Evolutionary conservation across 2,329 filamentous ascomycete species (phyloP).

Genomic region (Colletotrichum cordylinicola): DNA sequence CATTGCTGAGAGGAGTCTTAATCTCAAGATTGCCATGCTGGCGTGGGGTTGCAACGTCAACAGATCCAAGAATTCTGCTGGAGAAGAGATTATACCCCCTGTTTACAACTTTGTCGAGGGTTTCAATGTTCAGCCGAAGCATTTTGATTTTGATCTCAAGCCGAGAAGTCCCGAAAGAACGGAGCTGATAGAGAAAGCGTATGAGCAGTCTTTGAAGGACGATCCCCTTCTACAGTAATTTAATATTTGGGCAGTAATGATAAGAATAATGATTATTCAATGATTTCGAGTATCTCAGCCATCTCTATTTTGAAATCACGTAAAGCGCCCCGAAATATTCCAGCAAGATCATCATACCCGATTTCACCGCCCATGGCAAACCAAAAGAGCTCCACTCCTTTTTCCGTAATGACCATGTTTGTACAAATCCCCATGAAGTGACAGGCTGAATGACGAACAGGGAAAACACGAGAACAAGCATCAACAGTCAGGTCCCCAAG

Average conservation of each 20-base stretch:
- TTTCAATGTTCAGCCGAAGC: conserved; percentile 17
- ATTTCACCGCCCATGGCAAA: neutral
- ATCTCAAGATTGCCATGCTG: conserved; percentile 43
- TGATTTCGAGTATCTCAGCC: neutral
- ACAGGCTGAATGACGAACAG: neutral
- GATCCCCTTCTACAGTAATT: neutral
- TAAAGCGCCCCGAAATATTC: neutral
- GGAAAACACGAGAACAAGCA: neutral
- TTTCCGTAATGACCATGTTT: neutral
- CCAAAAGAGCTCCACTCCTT: neutral
- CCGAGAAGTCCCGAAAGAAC: neutral
- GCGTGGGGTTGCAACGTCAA: conserved; percentile 41
- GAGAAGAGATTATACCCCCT: conserved; percentile 19
- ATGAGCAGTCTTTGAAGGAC: neutral
- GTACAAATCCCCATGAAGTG: neutral
- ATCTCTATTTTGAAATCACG: neutral
- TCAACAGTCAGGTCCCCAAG: neutral
- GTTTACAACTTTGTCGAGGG: conserved; percentile 12
- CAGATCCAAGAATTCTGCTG: conserved; percentile 28
- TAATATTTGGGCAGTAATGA: neutral
- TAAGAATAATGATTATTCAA: neutral
- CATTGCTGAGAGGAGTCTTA: conserved; percentile 46
- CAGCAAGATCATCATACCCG: neutral
- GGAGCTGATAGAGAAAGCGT: conserved; percentile 7
- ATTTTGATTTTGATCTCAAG: conserved; percentile 6